Evolutionary conservation across 306 rosid species (phyloP).

Genomic region (Casuarina glauca): DNA sequence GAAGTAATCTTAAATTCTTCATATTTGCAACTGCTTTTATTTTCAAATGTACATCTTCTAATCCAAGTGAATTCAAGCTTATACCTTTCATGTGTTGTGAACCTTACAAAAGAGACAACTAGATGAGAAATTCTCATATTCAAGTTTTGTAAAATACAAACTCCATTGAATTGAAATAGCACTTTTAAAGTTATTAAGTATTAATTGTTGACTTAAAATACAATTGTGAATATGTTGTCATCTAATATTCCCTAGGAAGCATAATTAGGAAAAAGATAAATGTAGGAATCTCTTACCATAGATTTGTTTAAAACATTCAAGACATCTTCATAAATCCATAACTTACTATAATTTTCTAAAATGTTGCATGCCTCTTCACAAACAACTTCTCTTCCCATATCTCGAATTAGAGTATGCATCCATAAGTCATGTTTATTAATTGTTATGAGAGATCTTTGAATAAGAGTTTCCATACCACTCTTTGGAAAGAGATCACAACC

Average conservation of each 20-base stretch:
- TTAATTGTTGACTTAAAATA: no score
- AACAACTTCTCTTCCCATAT: conserved; percentile 45
- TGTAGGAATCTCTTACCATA: not conserved
- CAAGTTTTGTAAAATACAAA: no score
- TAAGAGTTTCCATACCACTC: conserved; percentile 27
- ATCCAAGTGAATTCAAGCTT: not conserved
- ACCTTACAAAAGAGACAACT: not conserved
- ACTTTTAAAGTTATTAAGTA: no score
- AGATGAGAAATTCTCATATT: no score
- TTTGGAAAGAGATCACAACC: conserved; percentile 33
- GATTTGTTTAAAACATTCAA: no score
- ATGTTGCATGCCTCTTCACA: conserved; percentile 1
- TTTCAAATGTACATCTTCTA: not conserved
- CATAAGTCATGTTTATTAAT: not conserved
- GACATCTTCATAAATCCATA: not conserved
- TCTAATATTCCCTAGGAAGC: no score
- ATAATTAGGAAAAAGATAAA: no score
- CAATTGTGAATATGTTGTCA: no score
- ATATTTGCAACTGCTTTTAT: not conserved
- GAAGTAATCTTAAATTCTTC: not conserved
- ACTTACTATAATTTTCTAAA: conserved; percentile 18
- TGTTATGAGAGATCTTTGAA: conserved; percentile 28
- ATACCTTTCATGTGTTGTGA: not conserved
- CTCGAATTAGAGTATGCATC: conserved; percentile 34
- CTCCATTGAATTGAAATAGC: no score